These are phyloP conservation scores for Cruciata laevipes DNA, from an alignment of 257 asterid species.

Conservation along the genomic window DNA sequence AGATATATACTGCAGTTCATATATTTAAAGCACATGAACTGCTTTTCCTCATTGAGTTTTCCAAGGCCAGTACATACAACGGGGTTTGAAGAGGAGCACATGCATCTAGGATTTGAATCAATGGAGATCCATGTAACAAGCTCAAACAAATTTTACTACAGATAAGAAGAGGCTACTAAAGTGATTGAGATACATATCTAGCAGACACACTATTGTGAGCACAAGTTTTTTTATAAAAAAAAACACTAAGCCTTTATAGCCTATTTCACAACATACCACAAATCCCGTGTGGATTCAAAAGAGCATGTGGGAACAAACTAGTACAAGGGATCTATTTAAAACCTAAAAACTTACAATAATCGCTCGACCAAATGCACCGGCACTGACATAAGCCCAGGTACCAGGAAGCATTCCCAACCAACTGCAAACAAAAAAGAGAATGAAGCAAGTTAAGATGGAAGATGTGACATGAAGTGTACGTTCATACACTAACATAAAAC, in stretches of 20 bases:
- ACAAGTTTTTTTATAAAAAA: neutral
- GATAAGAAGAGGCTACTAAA: too few species aligned
- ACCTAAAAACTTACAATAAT: conserved; percentile 76
- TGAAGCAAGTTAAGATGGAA: conserved; percentile 4
- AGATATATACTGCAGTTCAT: neutral
- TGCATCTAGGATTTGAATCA: too few species aligned
- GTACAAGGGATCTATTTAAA: conserved; percentile 3
- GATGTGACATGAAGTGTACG: conserved; percentile 1
- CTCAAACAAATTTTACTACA: too few species aligned
- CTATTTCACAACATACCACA: neutral
- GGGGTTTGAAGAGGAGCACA: neutral
- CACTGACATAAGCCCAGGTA: conserved; percentile 96
- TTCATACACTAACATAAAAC: neutral
- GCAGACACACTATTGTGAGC: neutral
- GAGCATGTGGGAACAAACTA: neutral
- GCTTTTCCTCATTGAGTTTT: neutral
- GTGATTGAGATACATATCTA: neutral
- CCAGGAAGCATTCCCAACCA: conserved; percentile 99
- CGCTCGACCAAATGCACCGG: conserved; percentile 97
- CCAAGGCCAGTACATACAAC: neutral
- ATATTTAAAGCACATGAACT: neutral
- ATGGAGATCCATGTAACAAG: too few species aligned
- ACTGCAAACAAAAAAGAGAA: conserved; percentile 35
- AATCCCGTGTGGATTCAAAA: neutral
- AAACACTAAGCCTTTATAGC: neutral